Conservation (phyloP, 2,329 filamentous ascomycete genomes). For the Corynespora cassiicola region DNA sequence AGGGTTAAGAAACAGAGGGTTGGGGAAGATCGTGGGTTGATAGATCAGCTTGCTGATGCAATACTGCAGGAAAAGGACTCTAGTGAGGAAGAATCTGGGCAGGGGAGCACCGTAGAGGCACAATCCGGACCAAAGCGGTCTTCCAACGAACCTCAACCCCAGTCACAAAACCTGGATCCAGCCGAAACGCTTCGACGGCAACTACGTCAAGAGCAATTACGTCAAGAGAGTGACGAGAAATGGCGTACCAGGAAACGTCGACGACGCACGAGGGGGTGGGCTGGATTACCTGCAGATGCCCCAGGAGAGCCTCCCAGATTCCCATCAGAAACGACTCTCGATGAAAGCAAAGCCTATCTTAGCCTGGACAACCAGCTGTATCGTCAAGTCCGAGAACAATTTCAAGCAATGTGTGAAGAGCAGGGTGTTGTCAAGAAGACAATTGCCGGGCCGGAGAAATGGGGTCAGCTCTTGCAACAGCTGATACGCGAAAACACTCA, state of each 20-base stretch:
- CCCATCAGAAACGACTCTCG: conserved; percentile 81
- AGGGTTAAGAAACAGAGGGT: conserved; percentile 19
- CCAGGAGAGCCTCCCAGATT: conserved; percentile 74
- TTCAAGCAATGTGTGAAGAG: conserved; percentile 73
- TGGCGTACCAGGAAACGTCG: conserved; percentile 71
- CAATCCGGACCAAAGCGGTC: conserved; percentile 6
- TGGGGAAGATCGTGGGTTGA: conserved; percentile 21
- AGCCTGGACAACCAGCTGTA: conserved; percentile 70
- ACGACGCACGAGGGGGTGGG: conserved; percentile 72
- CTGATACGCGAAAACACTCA: conserved; percentile 70
- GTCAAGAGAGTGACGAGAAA: conserved; percentile 66
- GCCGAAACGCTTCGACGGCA: conserved; percentile 35
- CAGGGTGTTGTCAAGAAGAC: conserved; percentile 77
- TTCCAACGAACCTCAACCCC: conserved; percentile 9
- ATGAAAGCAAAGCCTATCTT: conserved; percentile 76
- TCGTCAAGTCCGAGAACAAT: conserved; percentile 68
- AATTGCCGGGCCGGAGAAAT: conserved; percentile 72
- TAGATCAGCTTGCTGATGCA: conserved; percentile 35
- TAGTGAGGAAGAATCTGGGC: conserved; percentile 22
- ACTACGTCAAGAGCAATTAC: conserved; percentile 49
- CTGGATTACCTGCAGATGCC: conserved; percentile 70
- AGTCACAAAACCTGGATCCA: conserved; percentile 19
- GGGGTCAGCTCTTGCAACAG: conserved; percentile 73
- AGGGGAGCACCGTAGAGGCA: conserved; percentile 18
- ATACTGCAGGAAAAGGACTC: conserved; percentile 29